Conservation (phyloP, 2,329 filamentous ascomycete genomes). For the Eutypella sp. region DNA sequence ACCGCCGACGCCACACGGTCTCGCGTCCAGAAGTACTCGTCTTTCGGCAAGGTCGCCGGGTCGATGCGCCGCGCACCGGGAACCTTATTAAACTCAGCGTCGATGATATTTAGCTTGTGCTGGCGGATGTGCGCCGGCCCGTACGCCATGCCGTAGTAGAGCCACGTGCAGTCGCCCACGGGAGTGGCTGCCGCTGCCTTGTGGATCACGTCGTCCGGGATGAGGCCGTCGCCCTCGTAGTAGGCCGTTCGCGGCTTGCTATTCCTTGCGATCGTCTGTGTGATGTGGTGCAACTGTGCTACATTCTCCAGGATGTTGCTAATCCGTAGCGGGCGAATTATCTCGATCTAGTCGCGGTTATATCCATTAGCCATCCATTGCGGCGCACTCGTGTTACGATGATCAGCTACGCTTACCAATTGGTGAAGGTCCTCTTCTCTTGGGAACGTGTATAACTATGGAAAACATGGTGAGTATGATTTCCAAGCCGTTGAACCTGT, state of each 20-base stretch:
- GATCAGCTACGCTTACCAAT: conserved; percentile 25
- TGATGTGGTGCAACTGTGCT: conserved; percentile 30
- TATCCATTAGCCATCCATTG: too few relatives aligned
- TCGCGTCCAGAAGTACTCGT: conserved; percentile 28
- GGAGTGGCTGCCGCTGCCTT: conserved; percentile 22
- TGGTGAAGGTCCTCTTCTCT: conserved; percentile 44
- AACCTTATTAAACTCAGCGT: conserved; percentile 27
- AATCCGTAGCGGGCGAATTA: conserved; percentile 41
- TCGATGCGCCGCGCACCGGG: conserved; percentile 26
- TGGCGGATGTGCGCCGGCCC: conserved; percentile 28
- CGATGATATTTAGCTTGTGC: conserved; percentile 29
- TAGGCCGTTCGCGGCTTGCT: conserved; percentile 30
- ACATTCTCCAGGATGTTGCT: conserved; percentile 34
- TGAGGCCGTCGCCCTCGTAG: conserved; percentile 25
- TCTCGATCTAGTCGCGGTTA: conserved; percentile 31
- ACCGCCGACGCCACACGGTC: conserved; percentile 29
- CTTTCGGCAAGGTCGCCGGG: conserved; percentile 27
- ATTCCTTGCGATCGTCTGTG: conserved; percentile 29
- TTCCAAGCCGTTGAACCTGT: too few relatives aligned
- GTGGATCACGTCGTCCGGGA: conserved; percentile 29
- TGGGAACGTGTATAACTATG: conserved; percentile 38
- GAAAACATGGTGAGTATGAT: conserved; percentile 22
- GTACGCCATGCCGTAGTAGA: conserved; percentile 31
- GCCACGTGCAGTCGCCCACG: conserved; percentile 30
- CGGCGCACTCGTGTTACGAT: too few relatives aligned